Base-by-base conservation (phyloP, 345 rosid genomes). In the Psidium friedrichsthalianum region DNA sequence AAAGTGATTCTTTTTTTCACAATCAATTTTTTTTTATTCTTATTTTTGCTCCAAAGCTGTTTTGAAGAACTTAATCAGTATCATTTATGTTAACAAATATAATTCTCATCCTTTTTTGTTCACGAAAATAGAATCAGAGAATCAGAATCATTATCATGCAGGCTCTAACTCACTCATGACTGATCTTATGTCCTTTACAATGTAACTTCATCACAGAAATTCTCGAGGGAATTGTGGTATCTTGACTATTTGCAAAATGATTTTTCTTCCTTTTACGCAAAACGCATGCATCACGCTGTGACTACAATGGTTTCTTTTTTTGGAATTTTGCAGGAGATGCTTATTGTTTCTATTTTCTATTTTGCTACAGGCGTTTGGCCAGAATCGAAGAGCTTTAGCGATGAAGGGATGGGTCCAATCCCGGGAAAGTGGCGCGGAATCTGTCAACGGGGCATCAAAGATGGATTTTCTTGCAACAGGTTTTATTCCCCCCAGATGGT, bases 401-500 rank as follows among this genome's bases (percentile, higher is more conserved):
- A 88, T 16, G 82, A 44, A 20, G 86, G 87, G 3, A 16, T 81
- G 5, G 88, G 89, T 7, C 88, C 89, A 0, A 36, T 87, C 10
- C 88, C 89, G 0, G 1, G 44, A 40, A 89, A 29, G 85, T 88
- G 92, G 90, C 64, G 84, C 22, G 90, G 90, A 27, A 82, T 52
- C 82, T 87, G 89, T 55, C 89, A 87, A 44, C 25, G 10, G 21
- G 83, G 58, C 76, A 24, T 78, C 6, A 61, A 56, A 7, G 83
- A 84, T 11, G 51, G 57, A 1, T 42, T 82, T 25, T 42, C 14
- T 51, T 87, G 89, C 85, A 85, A 87, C 58, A 86, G 86, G 88
- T 86, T 40, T 6, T 24, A 52, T 86, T 57, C n/a, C 85, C 10
- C 22, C 36, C 12, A 44, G n/a, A 57, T 14, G 5, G 12, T 40